phyloP scores from a whole-genome alignment of 306 rosid species.

The Quercus parvula region DNA sequence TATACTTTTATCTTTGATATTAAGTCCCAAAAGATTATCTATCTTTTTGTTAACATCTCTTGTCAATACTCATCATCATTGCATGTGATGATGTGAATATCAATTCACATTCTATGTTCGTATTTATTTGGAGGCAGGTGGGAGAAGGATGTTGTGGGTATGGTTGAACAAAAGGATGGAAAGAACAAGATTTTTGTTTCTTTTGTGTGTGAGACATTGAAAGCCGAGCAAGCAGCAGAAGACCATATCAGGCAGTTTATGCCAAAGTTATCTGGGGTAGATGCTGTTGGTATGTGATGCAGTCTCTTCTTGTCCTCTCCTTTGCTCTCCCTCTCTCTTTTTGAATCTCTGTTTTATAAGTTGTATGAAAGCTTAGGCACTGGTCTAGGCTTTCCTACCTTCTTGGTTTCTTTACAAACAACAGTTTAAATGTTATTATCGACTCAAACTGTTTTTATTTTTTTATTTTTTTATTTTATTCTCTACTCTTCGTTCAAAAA shows the following conservation, averaged over 20 bases:
- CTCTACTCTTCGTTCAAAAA: background rate
- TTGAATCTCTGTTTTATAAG: background rate
- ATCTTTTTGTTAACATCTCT: slow-evolving; percentile 1
- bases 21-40: slow-evolving; percentile 1
- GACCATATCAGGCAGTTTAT: slow-evolving; percentile 80
- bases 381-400: background rate
- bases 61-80: background rate
- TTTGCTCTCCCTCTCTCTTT: background rate
- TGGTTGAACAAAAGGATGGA: slow-evolving; percentile 68
- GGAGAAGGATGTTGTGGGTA: slow-evolving; percentile 69
- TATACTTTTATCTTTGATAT: background rate
- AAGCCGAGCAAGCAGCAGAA: slow-evolving; percentile 86
- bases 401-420: background rate
- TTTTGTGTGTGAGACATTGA: slow-evolving; percentile 73
- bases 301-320: background rate
- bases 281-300: slow-evolving; percentile 76
- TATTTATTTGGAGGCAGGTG: slow-evolving; percentile 53
- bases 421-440: background rate
- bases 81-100: slow-evolving; percentile 7
- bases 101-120: slow-evolving; percentile 12
- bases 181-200: slow-evolving; percentile 54
- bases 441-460: background rate
- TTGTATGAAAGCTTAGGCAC: background rate
- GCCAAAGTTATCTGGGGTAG: slow-evolving; percentile 85
- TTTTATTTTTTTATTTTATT: background rate